Evolutionary conservation across 495 filamentous ascomycete species (phyloP).

Genomic region (Penicillium odoratum): DNA sequence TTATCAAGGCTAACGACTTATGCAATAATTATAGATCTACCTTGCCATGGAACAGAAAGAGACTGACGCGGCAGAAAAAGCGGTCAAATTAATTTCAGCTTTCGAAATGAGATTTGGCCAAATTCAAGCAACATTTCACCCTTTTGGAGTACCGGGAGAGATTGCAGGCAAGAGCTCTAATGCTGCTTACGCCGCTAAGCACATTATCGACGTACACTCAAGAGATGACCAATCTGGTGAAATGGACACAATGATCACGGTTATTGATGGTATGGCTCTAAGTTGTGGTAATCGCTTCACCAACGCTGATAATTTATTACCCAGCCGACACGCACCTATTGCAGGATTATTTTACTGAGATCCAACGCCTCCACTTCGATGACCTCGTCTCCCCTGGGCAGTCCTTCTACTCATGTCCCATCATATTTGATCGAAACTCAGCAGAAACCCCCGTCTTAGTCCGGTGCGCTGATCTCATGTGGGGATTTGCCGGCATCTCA

Average conservation of each 20-base stretch:
- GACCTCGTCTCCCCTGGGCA: conserved; percentile 56
- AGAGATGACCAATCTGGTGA: conserved; percentile 48
- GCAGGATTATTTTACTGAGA: conserved; percentile 61
- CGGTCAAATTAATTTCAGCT: conserved; percentile 48
- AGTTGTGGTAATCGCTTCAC: too few relatives aligned
- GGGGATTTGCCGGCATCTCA: conserved; percentile 65
- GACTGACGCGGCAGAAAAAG: conserved; percentile 51
- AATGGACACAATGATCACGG: conserved; percentile 66
- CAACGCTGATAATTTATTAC: too few relatives aligned
- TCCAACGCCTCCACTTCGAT: conserved; percentile 59
- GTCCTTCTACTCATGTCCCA: conserved; percentile 65
- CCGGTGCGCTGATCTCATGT: conserved; percentile 66
- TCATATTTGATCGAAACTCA: conserved; percentile 71
- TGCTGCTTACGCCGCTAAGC: conserved; percentile 61
- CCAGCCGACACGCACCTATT: conserved; percentile 70
- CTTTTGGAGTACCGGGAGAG: conserved; percentile 58
- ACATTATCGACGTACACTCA: conserved; percentile 54
- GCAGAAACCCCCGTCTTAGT: conserved; percentile 64
- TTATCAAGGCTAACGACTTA: too few relatives aligned
- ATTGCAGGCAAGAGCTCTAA: conserved; percentile 70
- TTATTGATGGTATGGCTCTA: conserved; percentile 62
- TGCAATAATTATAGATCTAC: conserved; percentile 49
- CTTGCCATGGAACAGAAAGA: conserved; percentile 71
- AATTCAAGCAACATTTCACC: conserved; percentile 64
- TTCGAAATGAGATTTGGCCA: conserved; percentile 60